Evolutionary conservation across 2,329 filamentous ascomycete genomes (phyloP).

Genomic region (Periglandula ipomoeae): DNA sequence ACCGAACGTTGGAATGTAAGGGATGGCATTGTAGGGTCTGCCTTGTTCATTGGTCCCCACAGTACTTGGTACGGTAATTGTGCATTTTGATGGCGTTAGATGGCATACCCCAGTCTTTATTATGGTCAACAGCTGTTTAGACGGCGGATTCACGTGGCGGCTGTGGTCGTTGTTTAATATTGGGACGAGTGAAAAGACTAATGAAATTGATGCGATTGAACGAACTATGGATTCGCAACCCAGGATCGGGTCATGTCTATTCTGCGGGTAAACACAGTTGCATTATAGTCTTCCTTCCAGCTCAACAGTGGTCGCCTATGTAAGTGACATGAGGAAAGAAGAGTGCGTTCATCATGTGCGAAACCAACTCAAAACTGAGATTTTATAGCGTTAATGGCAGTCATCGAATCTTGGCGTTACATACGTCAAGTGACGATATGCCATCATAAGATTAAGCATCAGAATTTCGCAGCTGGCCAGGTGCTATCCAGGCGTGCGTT

Average conservation of each 20-base stretch:
- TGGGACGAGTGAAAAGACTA: slow-evolving; percentile 1
- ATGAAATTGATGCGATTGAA: slow-evolving; percentile 6
- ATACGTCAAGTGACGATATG: too few relatives aligned
- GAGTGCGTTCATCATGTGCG: too few relatives aligned
- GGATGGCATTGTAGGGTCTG: not conserved
- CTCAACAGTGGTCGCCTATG: too few relatives aligned
- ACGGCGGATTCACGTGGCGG: not conserved
- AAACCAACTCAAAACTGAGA: too few relatives aligned
- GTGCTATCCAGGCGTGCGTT: too few relatives aligned
- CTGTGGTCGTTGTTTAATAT: not conserved
- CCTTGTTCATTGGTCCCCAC: not conserved
- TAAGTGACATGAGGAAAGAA: too few relatives aligned
- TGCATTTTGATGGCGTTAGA: slow-evolving; percentile 26
- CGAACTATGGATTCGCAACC: not conserved
- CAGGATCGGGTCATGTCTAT: not conserved
- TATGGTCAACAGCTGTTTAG: slow-evolving; percentile 10
- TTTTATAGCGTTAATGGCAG: too few relatives aligned
- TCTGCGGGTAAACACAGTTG: too few relatives aligned
- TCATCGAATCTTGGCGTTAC: too few relatives aligned
- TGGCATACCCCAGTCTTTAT: slow-evolving; percentile 20
- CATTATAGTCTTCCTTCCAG: too few relatives aligned
- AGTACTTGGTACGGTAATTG: slow-evolving; percentile 8
- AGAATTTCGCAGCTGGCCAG: too few relatives aligned
- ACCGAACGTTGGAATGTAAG: not conserved
- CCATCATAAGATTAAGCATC: too few relatives aligned